Evolutionary conservation across 2,329 filamentous ascomycete species (phyloP), one percentile per base, ranked within the genome.

Genomic region (Juglanconis oblonga): DNA sequence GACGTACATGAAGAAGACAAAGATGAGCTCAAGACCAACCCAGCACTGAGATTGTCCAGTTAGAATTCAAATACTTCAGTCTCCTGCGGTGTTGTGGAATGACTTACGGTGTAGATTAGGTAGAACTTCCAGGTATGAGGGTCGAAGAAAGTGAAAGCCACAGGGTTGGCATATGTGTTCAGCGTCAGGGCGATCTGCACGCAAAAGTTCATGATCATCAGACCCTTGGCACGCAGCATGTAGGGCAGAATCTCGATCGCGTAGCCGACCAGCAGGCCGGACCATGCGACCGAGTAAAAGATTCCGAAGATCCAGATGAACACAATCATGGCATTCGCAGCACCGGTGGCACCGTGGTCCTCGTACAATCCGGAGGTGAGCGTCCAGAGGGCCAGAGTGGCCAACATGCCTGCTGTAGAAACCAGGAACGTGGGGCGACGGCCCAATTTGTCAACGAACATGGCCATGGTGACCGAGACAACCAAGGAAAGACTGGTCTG

Each of bases 261-360:
- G 67, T 82, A 86, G 57, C 79, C 80, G 64, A 85, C 76, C 29
- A 85, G 76, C 48, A 85, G 76, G 60, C 81, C 81, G 35, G 82
- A 84, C 81, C 81, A 85, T 31, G 81, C 81, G 63, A 85, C 73
- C 36, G 79, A 75, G 73, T 85, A 85, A 67, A 81, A 79, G 68
- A 75, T 64, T 47, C 69, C 67, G 57, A 73, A 73, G 45, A 75
- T 53, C 73, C 73, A 75, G 65, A 75, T 72, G 67, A 75, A 75
- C 65, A 78, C 72, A 66, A 79, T 76, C 73, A 78, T 76, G 64
- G 72, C 76, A 63, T 74, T 71, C 68, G 72, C 71, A 58, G 76
- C 67, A 29, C 73, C 75, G 2, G 66, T 64, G 3, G 71, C 52
- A 31, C 62, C 48, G 61, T 76, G 66, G 67, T 76, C 74, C 61